phyloP scores from a whole-genome alignment of 768 basidiomycete genomes.

The Lactarius akahatsu region DNA sequence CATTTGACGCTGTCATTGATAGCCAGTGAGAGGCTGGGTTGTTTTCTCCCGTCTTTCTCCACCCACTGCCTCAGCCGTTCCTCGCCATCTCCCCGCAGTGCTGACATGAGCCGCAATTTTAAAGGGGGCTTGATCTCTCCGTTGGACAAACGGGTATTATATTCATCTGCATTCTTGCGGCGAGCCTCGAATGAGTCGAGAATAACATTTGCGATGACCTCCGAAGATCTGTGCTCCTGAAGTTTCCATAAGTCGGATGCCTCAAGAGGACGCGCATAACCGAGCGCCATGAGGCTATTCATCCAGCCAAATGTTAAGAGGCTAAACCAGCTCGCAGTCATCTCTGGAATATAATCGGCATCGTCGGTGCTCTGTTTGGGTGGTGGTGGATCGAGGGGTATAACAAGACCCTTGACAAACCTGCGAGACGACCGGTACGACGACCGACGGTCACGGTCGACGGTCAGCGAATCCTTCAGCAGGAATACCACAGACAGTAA shows the following conservation, averaged over 20 bases:
- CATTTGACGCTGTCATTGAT: slow-evolving; percentile 77
- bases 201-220: slow-evolving; percentile 60
- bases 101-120: slow-evolving; percentile 55
- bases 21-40: slow-evolving; percentile 62
- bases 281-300: slow-evolving; percentile 64
- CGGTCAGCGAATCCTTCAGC: not conserved
- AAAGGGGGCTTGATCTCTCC: slow-evolving; percentile 62
- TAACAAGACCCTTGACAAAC: slow-evolving; percentile 23
- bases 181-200: slow-evolving; percentile 62
- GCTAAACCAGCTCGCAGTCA: slow-evolving; percentile 56
- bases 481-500: not conserved
- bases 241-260: slow-evolving; percentile 80
- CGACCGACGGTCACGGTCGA: not conserved
- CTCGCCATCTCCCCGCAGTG: slow-evolving; percentile 50
- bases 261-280: slow-evolving; percentile 79
- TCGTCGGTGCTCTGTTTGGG: slow-evolving; percentile 58
- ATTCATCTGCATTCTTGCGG: slow-evolving; percentile 54
- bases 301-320: slow-evolving; percentile 75
- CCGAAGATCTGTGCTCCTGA: slow-evolving; percentile 58
- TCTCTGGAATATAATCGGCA: slow-evolving; percentile 63
- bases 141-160: slow-evolving; percentile 65
- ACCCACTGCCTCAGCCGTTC: slow-evolving; percentile 65
- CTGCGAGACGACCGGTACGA: slow-evolving; percentile 2
- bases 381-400: slow-evolving; percentile 37
- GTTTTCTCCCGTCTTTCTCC: slow-evolving; percentile 58